Base-by-base conservation (phyloP, 352 stramenopile genomes). In the Globisporangium cederbergense region DNA sequence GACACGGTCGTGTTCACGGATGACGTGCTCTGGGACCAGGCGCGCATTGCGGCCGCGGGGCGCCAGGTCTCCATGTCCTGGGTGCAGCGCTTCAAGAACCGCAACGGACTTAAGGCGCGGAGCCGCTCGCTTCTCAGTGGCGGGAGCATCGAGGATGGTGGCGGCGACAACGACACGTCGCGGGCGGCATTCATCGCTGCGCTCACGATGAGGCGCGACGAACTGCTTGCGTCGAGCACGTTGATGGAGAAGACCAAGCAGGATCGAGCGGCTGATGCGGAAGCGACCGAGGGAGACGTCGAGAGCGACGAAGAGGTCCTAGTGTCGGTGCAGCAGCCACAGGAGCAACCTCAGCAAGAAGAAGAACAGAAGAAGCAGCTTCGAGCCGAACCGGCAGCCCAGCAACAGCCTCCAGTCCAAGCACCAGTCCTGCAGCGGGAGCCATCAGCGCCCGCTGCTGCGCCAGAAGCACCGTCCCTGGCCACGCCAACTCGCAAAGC, bases 41-140 rank as follows among this genome's bases (percentile, higher is more conserved):
- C 60, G 40, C 49, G 51, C 20, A 20, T 54, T 4, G 57, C 45
- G 4, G 57, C 57, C 34, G 57, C 30, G 18, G 50, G 34, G 11
- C 60, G 53, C 8, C 38, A 25, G 42, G 60, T 66, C 38, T 66
- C 60, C 16, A 66, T 66, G 60, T 66, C 60, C 22, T 66, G 60
- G 60, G 46, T 66, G 16, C 60, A 66, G 60, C 60, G 60, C 60
- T 66, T 66, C 38, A 66, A 66, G 43, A 50, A 54, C 8, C 60
- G 60, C 36, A 58, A 66, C 42, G 51, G 51, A 4, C 32, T 66
- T 14, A 50, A 42, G 5, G 60, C 28, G 13, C 60, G 59, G 25
- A 58, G 53, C n/a, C 52, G 53, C 38, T 30, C 53, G n/a, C 50
- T 58, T 16, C 60, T 60, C n/a, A 52, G 20, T 25, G 42, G 56